phyloP scores from a whole-genome alignment of 106 monocot genomes.

The Alisma plantagoaquatica region DNA sequence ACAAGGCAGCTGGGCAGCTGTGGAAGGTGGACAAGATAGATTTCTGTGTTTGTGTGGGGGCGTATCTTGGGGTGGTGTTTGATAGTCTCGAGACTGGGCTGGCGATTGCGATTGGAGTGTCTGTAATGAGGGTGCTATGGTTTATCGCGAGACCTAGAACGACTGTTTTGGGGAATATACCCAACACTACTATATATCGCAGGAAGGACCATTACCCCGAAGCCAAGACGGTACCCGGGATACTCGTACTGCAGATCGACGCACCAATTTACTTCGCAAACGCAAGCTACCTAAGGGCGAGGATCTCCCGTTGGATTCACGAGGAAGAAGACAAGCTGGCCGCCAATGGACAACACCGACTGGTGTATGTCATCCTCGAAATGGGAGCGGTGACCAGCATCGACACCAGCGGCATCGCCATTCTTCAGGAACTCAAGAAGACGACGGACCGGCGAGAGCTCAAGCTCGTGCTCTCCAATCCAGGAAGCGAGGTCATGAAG shows the following conservation, averaged over 20 bases:
- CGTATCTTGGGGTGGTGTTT: constrained; percentile 81
- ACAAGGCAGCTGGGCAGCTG: constrained; percentile 60
- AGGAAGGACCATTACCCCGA: constrained; percentile 64
- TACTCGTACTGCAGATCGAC: constrained; percentile 68
- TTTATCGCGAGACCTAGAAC: constrained; percentile 84
- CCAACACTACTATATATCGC: constrained; percentile 67
- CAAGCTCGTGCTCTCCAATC: constrained; percentile 71
- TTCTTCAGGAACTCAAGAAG: constrained; percentile 76
- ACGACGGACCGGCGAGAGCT: constrained; percentile 37
- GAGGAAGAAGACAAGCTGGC: constrained; percentile 58
- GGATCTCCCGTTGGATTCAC: constrained; percentile 79
- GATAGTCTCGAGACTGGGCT: constrained; percentile 78
- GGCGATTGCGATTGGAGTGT: constrained; percentile 40
- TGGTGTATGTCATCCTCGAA: constrained; percentile 76
- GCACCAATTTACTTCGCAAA: constrained; percentile 86
- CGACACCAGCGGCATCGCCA: constrained; percentile 90
- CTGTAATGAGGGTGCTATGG: constrained; percentile 60
- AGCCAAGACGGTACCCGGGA: constrained; percentile 53
- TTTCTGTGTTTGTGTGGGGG: constrained; percentile 78
- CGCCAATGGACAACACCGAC: constrained; percentile 9
- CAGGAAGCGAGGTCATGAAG: constrained; percentile 93
- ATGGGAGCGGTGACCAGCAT: constrained; percentile 93
- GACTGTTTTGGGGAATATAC: constrained; percentile 66
- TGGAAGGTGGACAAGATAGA: constrained; percentile 92
- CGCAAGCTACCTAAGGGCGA: constrained; percentile 76